Conservation (phyloP, 805 yeast species). For the Myxozyma nipponensis region DNA sequence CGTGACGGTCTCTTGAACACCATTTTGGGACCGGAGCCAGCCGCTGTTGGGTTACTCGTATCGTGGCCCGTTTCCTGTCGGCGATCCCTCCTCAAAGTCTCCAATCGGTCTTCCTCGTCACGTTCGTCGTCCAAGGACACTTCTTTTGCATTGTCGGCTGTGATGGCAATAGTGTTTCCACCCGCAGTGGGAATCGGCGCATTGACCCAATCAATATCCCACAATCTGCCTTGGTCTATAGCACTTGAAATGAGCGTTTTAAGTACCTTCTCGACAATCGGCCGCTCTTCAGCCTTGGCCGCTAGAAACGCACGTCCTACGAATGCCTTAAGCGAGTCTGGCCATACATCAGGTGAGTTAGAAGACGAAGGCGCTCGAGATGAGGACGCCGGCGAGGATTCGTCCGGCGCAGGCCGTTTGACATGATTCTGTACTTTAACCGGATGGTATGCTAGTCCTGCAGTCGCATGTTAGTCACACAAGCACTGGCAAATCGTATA, state of each 20-base stretch:
- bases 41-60: background rate
- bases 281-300: conserved; percentile 41
- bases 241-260: conserved; percentile 50
- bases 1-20: conserved; percentile 18
- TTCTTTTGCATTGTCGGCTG: background rate
- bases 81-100: conserved; percentile 8
- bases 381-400: too few species aligned
- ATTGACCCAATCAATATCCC: conserved; percentile 51
- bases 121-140: too few species aligned
- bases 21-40: background rate
- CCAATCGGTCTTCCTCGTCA: conserved; percentile 14
- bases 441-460: too few species aligned
- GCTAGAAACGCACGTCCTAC: conserved; percentile 47
- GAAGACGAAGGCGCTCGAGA: background rate
- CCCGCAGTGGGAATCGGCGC: conserved; percentile 58
- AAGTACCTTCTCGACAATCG: conserved; percentile 48
- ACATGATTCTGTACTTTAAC: too few species aligned
- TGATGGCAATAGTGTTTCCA: too few species aligned
- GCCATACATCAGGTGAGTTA: conserved; percentile 43
- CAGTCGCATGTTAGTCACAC: too few species aligned
- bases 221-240: conserved; percentile 42
- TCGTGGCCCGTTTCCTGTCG: background rate
- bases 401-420: too few species aligned
- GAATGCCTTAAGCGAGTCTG: conserved; percentile 50
- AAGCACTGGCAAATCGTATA: too few species aligned